Conservation (phyloP, 208 protist species). For the Trypanosoma platydactyli region DNA sequence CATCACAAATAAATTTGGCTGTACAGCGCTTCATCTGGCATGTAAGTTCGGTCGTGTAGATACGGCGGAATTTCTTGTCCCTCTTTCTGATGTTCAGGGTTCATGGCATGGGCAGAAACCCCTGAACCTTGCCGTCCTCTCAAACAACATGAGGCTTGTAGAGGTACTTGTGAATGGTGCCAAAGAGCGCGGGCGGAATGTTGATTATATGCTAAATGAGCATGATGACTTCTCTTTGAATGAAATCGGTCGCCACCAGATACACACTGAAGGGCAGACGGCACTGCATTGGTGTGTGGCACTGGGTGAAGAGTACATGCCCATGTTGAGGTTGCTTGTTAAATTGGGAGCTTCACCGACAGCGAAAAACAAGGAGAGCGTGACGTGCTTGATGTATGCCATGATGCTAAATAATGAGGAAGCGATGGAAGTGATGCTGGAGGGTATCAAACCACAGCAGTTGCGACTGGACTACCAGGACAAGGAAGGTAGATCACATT, state of each 20-base stretch:
- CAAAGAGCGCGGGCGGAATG: constrained; percentile 48
- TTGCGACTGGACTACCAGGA: constrained; percentile 68
- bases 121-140: constrained; percentile 77
- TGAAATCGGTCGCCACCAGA: constrained; percentile 55
- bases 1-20: constrained; percentile 86
- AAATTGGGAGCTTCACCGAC: constrained; percentile 64
- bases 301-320: constrained; percentile 58
- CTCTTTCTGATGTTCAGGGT: constrained; percentile 51
- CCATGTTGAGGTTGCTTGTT: constrained; percentile 74
- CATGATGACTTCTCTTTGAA: constrained; percentile 70
- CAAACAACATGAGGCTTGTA: constrained; percentile 66
- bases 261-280: constrained; percentile 61
- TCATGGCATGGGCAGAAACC: constrained; percentile 84
- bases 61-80: constrained; percentile 63
- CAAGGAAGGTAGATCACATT: constrained; percentile 51
- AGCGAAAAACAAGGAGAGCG: constrained; percentile 70
- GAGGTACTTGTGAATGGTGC: constrained; percentile 56
- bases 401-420: constrained; percentile 64
- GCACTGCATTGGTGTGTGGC: constrained; percentile 84
- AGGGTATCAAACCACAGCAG: constrained; percentile 32
- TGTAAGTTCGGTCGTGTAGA: constrained; percentile 82
- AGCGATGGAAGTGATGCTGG: constrained; percentile 62
- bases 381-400: constrained; percentile 81
- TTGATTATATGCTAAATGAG: constrained; percentile 75
- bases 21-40: constrained; percentile 84